Evolutionary conservation across 371 early-diverging fungal species (phyloP).

Genomic region (Synchytrium microbalum): DNA sequence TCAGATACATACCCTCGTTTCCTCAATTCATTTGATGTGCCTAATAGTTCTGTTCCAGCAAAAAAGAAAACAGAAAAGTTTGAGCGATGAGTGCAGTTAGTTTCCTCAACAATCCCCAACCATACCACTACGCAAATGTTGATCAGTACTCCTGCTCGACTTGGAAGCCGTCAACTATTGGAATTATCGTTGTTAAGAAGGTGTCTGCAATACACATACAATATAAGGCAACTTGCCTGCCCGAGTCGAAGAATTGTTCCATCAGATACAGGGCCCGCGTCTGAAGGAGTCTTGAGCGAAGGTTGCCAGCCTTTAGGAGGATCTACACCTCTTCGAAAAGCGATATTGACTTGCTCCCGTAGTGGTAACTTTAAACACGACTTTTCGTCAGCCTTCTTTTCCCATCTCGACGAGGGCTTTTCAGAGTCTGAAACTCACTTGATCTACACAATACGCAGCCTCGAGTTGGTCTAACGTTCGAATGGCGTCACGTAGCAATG

Average conservation of each 20-base stretch:
- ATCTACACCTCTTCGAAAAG: not conserved
- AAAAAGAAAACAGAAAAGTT: too few species aligned
- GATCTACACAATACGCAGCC: slow-evolving; percentile 5
- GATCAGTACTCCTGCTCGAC: too few species aligned
- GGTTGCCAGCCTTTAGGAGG: not conserved
- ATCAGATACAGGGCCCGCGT: not conserved
- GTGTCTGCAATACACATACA: too few species aligned
- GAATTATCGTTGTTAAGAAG: too few species aligned
- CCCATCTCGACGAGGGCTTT: slow-evolving; percentile 10
- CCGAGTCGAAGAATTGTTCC: not conserved
- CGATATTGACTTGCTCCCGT: not conserved
- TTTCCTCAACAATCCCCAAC: too few species aligned
- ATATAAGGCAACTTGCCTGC: too few species aligned
- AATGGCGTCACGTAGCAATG: slow-evolving; percentile 10
- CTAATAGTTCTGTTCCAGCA: not conserved
- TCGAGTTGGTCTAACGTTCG: slow-evolving; percentile 17
- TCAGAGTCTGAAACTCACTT: slow-evolving; percentile 9
- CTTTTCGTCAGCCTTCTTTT: slow-evolving; percentile 15
- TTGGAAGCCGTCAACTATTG: too few species aligned
- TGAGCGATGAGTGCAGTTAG: too few species aligned
- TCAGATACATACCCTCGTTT: not conserved
- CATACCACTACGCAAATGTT: too few species aligned
- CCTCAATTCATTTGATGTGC: not conserved
- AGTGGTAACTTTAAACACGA: slow-evolving; percentile 1
- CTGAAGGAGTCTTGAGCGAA: not conserved